Evolutionary conservation across 2,329 filamentous ascomycete genomes (phyloP), one percentile per base, ranked within the genome.

Genomic region (Talaromyces sp.): DNA sequence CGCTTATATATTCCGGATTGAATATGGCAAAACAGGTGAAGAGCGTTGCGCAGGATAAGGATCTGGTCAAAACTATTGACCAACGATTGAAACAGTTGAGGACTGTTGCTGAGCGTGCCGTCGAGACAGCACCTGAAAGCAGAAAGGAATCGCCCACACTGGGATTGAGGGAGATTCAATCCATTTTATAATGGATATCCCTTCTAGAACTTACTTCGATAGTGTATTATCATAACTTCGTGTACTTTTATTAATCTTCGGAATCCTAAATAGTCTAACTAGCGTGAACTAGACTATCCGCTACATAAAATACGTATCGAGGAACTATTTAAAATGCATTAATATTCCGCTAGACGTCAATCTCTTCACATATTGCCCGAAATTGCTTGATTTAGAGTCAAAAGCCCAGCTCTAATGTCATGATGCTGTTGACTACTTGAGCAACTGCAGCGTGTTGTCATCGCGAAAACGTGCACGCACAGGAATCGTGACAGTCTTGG

Each of bases 371-470:
- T n/a, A 39, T 8, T 52, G 15, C 13, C 27, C 15, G 25, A 52
- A 33, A 52, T 33, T 33, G 17, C 27, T 52, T 50, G 6, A 31
- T 7, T 31, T 31, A 31, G 27, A 31, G 27, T 31, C 27, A 31
- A 5, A 31, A 31, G 2, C 4, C 27, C 7, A 6, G 4, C 27
- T 31, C 27, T 31, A 31, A 31, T 31, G 27, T 31, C 27, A 31
- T 31, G 7, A 31, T 31, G 27, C 27, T 31, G 7, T 31, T 31
- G 27, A 31, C 13, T 64, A 64, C 52, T 67, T 67, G 52, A 65
- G 68, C 59, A 80, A 86, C 39, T 89, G 85, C 71, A 96, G 75
- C 1, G 91, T 93, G 73, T 91, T 87, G 75, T 96, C 92, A 52
- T 88, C 83, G 57, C 86, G 83, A 70, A 95, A 87, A 64, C 78